A percentile compares a stretch with the other conserved stretches of the same genome.
phyloP scores from a whole-genome alignment of 108 stramenopile species.

The Nitzschia sp. region DNA sequence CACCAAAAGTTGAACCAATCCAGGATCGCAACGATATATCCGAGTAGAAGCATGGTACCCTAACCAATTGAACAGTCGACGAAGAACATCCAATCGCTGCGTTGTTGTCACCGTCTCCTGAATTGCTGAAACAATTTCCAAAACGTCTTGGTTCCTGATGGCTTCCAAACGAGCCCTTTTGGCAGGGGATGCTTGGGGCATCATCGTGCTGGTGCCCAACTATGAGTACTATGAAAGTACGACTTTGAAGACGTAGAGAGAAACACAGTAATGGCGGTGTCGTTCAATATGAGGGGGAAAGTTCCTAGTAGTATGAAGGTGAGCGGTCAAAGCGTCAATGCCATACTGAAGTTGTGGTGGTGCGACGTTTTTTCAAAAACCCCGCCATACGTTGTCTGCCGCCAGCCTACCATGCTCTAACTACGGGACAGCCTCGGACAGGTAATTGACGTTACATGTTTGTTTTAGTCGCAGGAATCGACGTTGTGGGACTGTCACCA shows the following conservation, averaged over 20 bases:
- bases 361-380: neutral
- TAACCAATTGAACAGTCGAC: conserved; percentile 13
- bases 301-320: too few relatives aligned
- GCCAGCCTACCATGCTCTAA: neutral
- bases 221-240: neutral
- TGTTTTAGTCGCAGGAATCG: neutral
- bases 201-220: neutral
- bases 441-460: neutral
- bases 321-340: too few relatives aligned
- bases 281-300: neutral
- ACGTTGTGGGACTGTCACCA: too few relatives aligned
- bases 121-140: conserved; percentile 10
- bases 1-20: conserved; percentile 7
- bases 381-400: conserved; percentile 1
- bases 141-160: neutral
- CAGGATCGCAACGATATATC: conserved; percentile 3
- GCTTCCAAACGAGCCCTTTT: conserved; percentile 10
- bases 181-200: conserved; percentile 13
- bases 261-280: neutral
- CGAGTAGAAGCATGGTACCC: conserved; percentile 23
- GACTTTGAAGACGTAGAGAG: neutral
- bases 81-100: conserved; percentile 26
- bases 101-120: conserved; percentile 33
- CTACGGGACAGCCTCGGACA: neutral
- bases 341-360: neutral